Evolutionary conservation across 2,329 filamentous ascomycete species (phyloP).

Genomic region (Penicillium corylophilum): DNA sequence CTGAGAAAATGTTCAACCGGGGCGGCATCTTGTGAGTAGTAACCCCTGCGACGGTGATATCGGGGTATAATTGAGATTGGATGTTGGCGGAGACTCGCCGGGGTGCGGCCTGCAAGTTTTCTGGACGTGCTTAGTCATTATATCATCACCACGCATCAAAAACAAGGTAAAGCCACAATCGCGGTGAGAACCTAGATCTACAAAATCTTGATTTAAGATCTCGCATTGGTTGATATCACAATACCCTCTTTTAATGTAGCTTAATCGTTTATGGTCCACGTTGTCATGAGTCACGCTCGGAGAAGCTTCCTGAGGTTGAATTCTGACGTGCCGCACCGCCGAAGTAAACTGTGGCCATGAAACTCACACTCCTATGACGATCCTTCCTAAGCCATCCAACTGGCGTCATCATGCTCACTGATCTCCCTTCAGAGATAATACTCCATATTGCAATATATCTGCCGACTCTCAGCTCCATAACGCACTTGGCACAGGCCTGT

Average conservation of each 20-base stretch:
- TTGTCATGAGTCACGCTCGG: background rate
- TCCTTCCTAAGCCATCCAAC: background rate
- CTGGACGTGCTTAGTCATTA: conserved; percentile 21
- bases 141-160: conserved; percentile 1
- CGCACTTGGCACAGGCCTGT: conserved; percentile 47
- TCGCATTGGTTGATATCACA: background rate
- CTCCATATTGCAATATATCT: conserved; percentile 44
- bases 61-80: conserved; percentile 5
- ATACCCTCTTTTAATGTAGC: background rate
- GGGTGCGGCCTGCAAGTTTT: conserved; percentile 23
- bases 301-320: background rate
- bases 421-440: conserved; percentile 46
- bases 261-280: background rate
- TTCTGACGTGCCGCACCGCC: background rate
- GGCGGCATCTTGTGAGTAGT: conserved; percentile 51
- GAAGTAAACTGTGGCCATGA: background rate
- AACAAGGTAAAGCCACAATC: background rate
- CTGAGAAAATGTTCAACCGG: conserved; percentile 51
- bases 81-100: conserved; percentile 11
- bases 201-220: background rate
- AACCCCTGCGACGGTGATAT: background rate
- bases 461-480: conserved; percentile 46
- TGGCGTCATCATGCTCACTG: conserved; percentile 28
- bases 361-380: background rate
- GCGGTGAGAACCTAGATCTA: background rate